phyloP scores from a whole-genome alignment of 169 alveolate species.

The Perkinsus marinus region DNA sequence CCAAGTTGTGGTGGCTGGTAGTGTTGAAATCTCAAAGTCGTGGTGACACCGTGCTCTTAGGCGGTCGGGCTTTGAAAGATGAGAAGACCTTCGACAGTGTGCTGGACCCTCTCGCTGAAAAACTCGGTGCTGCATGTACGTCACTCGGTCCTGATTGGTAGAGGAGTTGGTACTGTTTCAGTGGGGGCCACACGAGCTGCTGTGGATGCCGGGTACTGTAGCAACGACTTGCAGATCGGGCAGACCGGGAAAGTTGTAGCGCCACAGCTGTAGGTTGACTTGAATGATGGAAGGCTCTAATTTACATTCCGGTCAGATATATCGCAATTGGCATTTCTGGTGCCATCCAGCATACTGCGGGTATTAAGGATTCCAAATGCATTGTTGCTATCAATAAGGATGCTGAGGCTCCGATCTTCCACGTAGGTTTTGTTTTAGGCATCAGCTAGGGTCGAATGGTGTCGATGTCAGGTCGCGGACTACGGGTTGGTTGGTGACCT shows the following conservation, averaged over 20 bases:
- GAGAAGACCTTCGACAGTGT: constrained; percentile 39
- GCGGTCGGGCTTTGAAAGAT: constrained; percentile 60
- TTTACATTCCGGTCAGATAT: constrained; percentile 16
- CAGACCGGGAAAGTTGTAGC: constrained; percentile 78
- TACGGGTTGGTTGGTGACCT: constrained; percentile 68
- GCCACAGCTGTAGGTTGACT: constrained; percentile 40
- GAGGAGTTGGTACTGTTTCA: neutral
- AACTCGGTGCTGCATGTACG: constrained; percentile 35
- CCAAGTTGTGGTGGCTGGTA: constrained; percentile 20
- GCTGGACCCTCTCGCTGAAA: constrained; percentile 45
- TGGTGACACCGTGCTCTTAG: constrained; percentile 33
- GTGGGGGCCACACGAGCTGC: constrained; percentile 71
- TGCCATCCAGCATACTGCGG: constrained; percentile 72
- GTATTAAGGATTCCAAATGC: constrained; percentile 66
- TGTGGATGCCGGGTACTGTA: constrained; percentile 50
- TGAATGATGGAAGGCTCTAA: neutral
- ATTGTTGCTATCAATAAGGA: constrained; percentile 74
- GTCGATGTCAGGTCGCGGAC: constrained; percentile 39
- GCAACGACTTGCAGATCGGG: constrained; percentile 61
- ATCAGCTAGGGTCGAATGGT: neutral
- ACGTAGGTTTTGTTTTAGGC: constrained; percentile 8
- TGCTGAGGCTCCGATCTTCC: constrained; percentile 59
- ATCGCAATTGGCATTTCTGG: constrained; percentile 74
- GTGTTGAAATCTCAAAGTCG: neutral
- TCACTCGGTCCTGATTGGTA: neutral